Evolutionary conservation across 2,329 filamentous ascomycete genomes (phyloP), one percentile per base, ranked within the genome.

Genomic region (Curvularia eragrostidis): DNA sequence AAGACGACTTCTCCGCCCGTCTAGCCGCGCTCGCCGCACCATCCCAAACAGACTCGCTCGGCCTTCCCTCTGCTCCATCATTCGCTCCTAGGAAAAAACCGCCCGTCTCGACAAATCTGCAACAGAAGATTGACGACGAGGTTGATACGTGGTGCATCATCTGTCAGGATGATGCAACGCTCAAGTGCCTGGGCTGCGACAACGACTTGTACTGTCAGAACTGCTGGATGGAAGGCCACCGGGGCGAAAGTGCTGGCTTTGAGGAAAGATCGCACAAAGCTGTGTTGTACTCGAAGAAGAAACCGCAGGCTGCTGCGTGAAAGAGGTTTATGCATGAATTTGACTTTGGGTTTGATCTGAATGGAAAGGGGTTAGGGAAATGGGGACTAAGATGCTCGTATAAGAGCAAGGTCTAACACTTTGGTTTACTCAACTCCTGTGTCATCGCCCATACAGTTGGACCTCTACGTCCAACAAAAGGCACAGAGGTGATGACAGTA

Each of bases 201-300:
- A 80, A 79, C 1, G 84, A 93, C 63, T 80, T 91, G 39, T 96
- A 94, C 72, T 96, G 92, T 73, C 81, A 83, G 21, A 80, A 84
- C 15, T 96, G 92, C 79, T 96, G 91, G 91, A 84, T 83, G 58
- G 91, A 94, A 70, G 91, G 92, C 75, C 92, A 96, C 69, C 79
- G 86, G 32, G 88, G 90, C 0, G 86, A 87, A 0, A 81, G 82
- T 43, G 91, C 89, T 0, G 87, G 86, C 1, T 88, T 85, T 47
- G 91, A 93, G 57, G 90, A 93, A 74, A 81, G 84, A 56, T 83
- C 81, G 0, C 92, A 96, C 69, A 83, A 82, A 63, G 89, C 88
- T 62, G 85, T 89, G 48, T 84, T 84, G 61, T 89, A 86, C 69
- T 61, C 62, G 34, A 60, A 58, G 52, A 65, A 65, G 42, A 64